Conservation (phyloP, 805 yeast species). For the Metschnikowia anglica region DNA sequence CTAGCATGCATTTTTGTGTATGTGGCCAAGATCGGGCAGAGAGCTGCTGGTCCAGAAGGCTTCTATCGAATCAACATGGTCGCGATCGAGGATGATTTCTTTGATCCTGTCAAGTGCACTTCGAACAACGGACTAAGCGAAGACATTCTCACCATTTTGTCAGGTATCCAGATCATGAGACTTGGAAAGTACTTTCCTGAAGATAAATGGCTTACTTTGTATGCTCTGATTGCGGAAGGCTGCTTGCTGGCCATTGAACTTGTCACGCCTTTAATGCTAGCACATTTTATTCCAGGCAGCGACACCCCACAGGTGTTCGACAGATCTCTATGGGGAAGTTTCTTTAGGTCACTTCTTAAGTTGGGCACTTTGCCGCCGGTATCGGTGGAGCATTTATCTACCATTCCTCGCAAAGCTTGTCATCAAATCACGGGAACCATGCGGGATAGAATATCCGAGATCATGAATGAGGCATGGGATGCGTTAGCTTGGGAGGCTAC, state of each 20-base stretch:
- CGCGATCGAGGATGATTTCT: conserved; percentile 33
- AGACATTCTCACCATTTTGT: conserved; percentile 41
- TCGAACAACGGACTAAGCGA: conserved; percentile 45
- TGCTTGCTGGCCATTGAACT: conserved; percentile 54
- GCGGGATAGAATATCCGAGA: conserved; percentile 54
- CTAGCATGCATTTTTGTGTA: conserved; percentile 59
- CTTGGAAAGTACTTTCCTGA: conserved; percentile 62
- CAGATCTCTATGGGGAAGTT: conserved; percentile 66
- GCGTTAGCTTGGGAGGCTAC: conserved; percentile 62
- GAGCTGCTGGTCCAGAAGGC: conserved; percentile 44
- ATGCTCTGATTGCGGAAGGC: conserved; percentile 56
- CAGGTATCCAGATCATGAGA: conserved; percentile 51
- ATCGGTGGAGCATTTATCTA: conserved; percentile 66
- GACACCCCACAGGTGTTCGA: conserved; percentile 54
- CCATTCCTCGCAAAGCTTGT: conserved; percentile 72
- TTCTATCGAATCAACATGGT: conserved; percentile 39
- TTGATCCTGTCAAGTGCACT: conserved; percentile 43
- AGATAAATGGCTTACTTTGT: conserved; percentile 70
- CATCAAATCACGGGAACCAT: conserved; percentile 60
- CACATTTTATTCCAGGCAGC: conserved; percentile 51
- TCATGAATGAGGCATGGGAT: conserved; percentile 70
- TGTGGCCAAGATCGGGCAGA: conserved; percentile 50
- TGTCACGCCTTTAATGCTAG: conserved; percentile 48
- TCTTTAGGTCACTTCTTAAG: conserved; percentile 54
- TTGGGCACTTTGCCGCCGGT: conserved; percentile 68